Conservation (phyloP, 2,329 filamentous ascomycete species). For the Diaporthe sp. region DNA sequence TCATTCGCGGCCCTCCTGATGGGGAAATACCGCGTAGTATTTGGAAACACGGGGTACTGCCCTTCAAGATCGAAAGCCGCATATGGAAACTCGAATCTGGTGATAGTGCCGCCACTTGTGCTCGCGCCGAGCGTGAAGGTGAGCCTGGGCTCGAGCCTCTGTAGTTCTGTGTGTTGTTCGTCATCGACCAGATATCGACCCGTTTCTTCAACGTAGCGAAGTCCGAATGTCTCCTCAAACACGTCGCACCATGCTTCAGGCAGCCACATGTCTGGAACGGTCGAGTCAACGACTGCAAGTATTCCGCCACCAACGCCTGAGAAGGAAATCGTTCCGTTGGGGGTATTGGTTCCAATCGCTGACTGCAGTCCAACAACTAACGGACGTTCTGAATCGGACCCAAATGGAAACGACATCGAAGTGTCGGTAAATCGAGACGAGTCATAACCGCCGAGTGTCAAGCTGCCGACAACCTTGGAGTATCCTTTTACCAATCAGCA, state of each 20-base stretch:
- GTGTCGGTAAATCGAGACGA: conserved; percentile 17
- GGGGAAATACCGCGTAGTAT: conserved; percentile 24
- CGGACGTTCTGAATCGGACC: conserved; percentile 16
- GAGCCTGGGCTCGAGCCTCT: conserved; percentile 6
- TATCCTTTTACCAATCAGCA: background rate
- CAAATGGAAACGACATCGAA: conserved; percentile 7
- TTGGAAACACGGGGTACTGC: conserved; percentile 10
- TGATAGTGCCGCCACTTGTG: background rate
- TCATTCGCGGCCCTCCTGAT: conserved; percentile 16
- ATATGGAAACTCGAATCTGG: conserved; percentile 18
- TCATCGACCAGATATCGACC: conserved; percentile 18
- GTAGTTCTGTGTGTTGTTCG: conserved; percentile 1
- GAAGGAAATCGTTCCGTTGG: conserved; percentile 8
- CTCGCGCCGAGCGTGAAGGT: conserved; percentile 23
- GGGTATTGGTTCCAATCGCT: conserved; percentile 13
- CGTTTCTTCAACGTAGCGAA: conserved; percentile 14
- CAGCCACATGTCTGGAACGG: conserved; percentile 18
- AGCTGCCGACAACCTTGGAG: conserved; percentile 17
- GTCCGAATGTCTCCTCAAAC: conserved; percentile 12
- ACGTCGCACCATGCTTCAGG: conserved; percentile 21
- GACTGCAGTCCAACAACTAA: conserved; percentile 27
- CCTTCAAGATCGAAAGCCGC: conserved; percentile 25
- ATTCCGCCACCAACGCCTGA: conserved; percentile 6
- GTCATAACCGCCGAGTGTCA: conserved; percentile 20
- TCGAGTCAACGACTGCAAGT: conserved; percentile 21